These are phyloP conservation scores for Fusarium hostae DNA, from an alignment of 2,329 filamentous ascomycete species.

Conservation along the genomic window DNA sequence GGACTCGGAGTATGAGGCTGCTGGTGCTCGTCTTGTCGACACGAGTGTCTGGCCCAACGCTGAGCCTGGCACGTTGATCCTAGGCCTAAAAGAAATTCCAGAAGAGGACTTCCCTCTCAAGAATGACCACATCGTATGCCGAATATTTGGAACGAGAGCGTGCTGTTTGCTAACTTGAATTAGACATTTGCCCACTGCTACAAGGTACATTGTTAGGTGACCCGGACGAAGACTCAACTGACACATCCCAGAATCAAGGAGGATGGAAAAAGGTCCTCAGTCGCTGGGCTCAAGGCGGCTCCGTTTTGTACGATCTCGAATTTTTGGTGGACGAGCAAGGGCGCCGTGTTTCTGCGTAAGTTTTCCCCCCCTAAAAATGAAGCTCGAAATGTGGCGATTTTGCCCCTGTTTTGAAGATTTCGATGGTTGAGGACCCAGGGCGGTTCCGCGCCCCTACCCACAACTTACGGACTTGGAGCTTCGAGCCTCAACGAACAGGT, in stretches of 20 bases:
- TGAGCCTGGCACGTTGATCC: constrained; percentile 74
- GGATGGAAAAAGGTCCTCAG: constrained; percentile 84
- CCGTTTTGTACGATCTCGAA: constrained; percentile 80
- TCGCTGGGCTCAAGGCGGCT: constrained; percentile 75
- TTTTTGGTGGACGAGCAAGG: constrained; percentile 75
- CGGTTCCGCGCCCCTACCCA: background rate
- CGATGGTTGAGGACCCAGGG: background rate
- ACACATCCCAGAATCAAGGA: constrained; percentile 79
- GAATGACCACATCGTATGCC: constrained; percentile 43
- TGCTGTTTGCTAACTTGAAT: background rate
- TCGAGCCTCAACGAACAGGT: background rate
- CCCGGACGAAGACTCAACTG: constrained; percentile 51
- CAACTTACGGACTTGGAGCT: background rate
- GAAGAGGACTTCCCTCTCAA: constrained; percentile 70
- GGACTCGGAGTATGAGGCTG: constrained; percentile 69
- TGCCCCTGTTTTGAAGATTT: background rate
- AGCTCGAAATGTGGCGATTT: constrained; percentile 36
- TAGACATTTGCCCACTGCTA: constrained; percentile 77
- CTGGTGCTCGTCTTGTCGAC: constrained; percentile 73
- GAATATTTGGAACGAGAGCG: no score
- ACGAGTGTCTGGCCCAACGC: constrained; percentile 75
- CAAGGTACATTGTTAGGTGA: constrained; percentile 68
- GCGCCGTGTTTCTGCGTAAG: constrained; percentile 29
- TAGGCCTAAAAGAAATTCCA: constrained; percentile 82
- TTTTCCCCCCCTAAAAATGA: fast-evolving